These are phyloP conservation scores for Talaromyces sp. DNA, from an alignment of 2,329 filamentous ascomycete genomes.

Conservation along the genomic window DNA sequence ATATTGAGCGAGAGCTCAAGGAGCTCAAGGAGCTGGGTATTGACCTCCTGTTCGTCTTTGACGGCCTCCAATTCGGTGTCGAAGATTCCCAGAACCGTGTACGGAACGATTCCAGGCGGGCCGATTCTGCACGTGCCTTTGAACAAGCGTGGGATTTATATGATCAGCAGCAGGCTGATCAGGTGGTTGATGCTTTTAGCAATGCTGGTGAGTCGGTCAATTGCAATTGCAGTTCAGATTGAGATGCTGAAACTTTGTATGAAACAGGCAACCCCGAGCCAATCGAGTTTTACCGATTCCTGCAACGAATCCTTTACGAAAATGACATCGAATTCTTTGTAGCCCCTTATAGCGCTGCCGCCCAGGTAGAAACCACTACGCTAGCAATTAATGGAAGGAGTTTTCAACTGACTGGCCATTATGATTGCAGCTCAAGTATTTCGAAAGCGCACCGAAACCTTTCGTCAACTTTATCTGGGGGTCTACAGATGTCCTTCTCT, in stretches of 20 bases:
- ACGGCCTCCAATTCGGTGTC: slow-evolving; percentile 74
- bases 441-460: slow-evolving; percentile 65
- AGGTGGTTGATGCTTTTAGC: slow-evolving; percentile 82
- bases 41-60: slow-evolving; percentile 84
- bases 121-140: slow-evolving; percentile 63
- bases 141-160: slow-evolving; percentile 83
- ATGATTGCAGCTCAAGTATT: slow-evolving; percentile 58
- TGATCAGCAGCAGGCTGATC: slow-evolving; percentile 69
- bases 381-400: background rate
- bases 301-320: slow-evolving; percentile 68
- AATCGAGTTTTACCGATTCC: slow-evolving; percentile 67
- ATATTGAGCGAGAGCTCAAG: slow-evolving; percentile 71
- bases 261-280: slow-evolving; percentile 62
- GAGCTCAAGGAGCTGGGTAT: slow-evolving; percentile 65
- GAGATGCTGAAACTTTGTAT: background rate
- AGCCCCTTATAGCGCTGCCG: slow-evolving; percentile 80
- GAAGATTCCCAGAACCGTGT: slow-evolving; percentile 61
- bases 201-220: slow-evolving; percentile 58
- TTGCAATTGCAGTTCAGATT: background rate
- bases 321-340: slow-evolving; percentile 70
- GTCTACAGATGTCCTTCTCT: slow-evolving; percentile 77
- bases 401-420: slow-evolving; percentile 7
- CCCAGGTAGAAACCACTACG: slow-evolving; percentile 58
- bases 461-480: slow-evolving; percentile 73
- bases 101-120: slow-evolving; percentile 56